Percentiles rank a stretch among this genome's conserved stretches.
phyloP scores from a whole-genome alignment of 805 yeast species.

The Cyberlindnera samutprakarnensis region DNA sequence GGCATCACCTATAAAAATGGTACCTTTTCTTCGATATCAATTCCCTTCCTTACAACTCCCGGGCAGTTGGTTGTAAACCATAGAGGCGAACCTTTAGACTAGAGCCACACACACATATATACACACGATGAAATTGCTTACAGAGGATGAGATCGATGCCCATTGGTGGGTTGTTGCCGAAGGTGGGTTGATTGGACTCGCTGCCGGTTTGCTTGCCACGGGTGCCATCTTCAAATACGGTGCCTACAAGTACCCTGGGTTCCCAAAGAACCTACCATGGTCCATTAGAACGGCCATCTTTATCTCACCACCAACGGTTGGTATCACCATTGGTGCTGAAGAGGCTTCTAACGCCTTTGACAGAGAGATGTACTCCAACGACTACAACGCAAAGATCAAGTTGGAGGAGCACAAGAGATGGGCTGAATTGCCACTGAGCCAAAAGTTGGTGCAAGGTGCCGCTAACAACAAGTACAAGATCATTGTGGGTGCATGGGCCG shows the following conservation, averaged over 20 bases:
- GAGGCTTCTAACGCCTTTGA: conserved; percentile 64
- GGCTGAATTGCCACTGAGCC: conserved; percentile 39
- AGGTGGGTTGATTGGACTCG: conserved; percentile 58
- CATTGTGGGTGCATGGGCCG: conserved; percentile 73
- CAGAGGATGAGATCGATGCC: conserved; percentile 58
- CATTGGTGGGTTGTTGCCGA: conserved; percentile 49
- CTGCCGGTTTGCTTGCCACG: conserved; percentile 50
- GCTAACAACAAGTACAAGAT: conserved; percentile 56
- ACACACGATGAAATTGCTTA: conserved; percentile 53
- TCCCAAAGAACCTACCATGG: conserved; percentile 39
- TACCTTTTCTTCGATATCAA: too few species aligned
- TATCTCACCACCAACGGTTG: conserved; percentile 59
- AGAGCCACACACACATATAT: conserved; percentile 2
- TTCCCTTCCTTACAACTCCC: too few species aligned
- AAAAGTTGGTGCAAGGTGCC: conserved; percentile 42
- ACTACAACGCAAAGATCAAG: conserved; percentile 28
- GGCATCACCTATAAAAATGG: too few species aligned
- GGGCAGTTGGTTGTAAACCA: not conserved
- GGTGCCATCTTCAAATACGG: conserved; percentile 45
- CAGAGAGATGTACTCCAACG: conserved; percentile 46
- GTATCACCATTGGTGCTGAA: conserved; percentile 62
- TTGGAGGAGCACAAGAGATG: conserved; percentile 44
- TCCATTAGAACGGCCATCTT: conserved; percentile 56
- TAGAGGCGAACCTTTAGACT: too few species aligned
- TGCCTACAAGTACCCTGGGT: conserved; percentile 37